phyloP scores from a whole-genome alignment of 305 asterid genomes.

The Fraxinus baroniana region DNA sequence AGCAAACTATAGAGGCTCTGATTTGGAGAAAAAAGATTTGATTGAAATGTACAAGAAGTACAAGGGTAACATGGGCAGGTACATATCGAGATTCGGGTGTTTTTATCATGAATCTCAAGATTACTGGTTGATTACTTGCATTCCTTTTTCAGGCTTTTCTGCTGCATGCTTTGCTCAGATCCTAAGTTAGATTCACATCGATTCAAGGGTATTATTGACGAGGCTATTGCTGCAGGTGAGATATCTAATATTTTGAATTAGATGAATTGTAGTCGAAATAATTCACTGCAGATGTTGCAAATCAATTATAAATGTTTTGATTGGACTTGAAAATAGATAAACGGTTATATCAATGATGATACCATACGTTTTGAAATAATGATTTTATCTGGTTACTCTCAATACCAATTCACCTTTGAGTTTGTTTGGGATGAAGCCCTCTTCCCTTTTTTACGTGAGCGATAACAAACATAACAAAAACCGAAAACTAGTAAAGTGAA shows the following conservation, averaged over 20 bases:
- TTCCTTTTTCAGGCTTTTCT: conserved; percentile 62
- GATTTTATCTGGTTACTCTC: background rate
- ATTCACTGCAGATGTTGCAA: conserved; percentile 1
- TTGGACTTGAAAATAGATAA: background rate
- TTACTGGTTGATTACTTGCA: background rate
- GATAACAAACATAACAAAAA: background rate
- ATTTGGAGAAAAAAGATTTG: conserved; percentile 71
- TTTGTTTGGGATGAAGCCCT: background rate
- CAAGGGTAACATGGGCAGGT: conserved; percentile 86
- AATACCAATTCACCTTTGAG: background rate
- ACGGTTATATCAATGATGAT: background rate
- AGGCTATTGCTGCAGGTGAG: conserved; percentile 67
- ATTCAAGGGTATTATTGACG: conserved; percentile 78
- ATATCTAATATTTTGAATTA: background rate
- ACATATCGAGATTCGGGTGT: conserved; percentile 1
- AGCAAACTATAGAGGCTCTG: conserved; percentile 83
- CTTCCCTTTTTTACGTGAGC: background rate
- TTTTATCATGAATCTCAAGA: conserved; percentile 1
- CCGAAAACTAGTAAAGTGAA: background rate
- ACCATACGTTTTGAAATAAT: background rate
- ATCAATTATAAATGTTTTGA: background rate
- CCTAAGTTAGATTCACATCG: conserved; percentile 77
- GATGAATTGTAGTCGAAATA: background rate
- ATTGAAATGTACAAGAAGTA: conserved; percentile 59
- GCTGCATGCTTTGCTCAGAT: conserved; percentile 88